Evolutionary conservation across 2,329 filamentous ascomycete species (phyloP), one percentile per base, ranked within the genome.

Genomic region (Colletotrichum kahawae): DNA sequence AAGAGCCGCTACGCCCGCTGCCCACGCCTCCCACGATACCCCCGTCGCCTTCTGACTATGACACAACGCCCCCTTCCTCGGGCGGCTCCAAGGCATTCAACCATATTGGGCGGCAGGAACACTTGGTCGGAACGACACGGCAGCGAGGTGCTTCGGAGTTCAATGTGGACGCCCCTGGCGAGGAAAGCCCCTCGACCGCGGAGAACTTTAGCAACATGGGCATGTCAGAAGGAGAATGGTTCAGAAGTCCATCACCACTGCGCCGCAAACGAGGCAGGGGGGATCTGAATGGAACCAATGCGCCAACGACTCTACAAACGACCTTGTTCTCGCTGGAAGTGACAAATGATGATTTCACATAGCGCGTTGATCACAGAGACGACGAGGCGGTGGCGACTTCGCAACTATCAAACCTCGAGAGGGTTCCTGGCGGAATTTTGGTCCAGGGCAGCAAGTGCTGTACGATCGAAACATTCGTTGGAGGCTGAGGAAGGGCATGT

Each of bases 1-100:
- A 33, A 9, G 27, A 12, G 13, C 14, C 27, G 10, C 16, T 33
- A 21, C 68, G n/a, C 21, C 66, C 29, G 31, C 65, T 66, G n/a
- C 24, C 57, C 18, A 48, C 60, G 5, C 38, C 64, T 14, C 64
- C 71, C n/a, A 48, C 21, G 8, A 31, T 54, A 43, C 38, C 63
- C 13, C 10, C 59, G 9, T 80, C 79, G 2, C 51, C 77, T 5
- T 81, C 79, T 4, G 79, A 81, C 48, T 79, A 80, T 63, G 77
- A 78, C n/a, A 68, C 38, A 5, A 79, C 77, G 2, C 76, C 77
- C 5, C 77, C 73, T 62, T 62, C 57, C 12, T 62, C 65, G 4
- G 38, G 65, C 29, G 31, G 64, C 16, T 48, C 48, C 51, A 21
- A 60, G 16, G 33, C 18, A 29, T 21, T 21, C 16, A 36, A 29